These are phyloP conservation scores for Corylus avellana DNA, from an alignment of 306 rosid genomes.

Conservation along the genomic window DNA sequence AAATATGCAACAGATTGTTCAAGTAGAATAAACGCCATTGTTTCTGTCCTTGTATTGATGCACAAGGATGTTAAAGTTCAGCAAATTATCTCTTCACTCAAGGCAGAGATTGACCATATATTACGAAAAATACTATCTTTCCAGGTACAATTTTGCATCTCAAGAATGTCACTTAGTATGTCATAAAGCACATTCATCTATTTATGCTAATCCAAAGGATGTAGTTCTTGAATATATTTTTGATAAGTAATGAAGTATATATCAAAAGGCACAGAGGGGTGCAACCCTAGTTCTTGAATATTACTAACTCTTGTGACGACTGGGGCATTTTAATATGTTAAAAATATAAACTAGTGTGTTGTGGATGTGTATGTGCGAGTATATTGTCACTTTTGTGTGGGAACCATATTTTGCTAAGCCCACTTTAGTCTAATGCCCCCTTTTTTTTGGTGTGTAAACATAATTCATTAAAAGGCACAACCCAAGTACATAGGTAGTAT, in stretches of 20 bases:
- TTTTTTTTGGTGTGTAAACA: too few species aligned
- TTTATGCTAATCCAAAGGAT: constrained; percentile 9
- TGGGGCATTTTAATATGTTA: neutral
- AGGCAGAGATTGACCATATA: constrained; percentile 46
- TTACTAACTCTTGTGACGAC: neutral
- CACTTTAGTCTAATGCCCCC: neutral
- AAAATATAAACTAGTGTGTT: neutral
- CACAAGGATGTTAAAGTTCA: constrained; percentile 47
- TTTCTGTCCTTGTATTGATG: constrained; percentile 52
- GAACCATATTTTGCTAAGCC: neutral
- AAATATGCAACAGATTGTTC: constrained; percentile 28
- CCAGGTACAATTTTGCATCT: constrained; percentile 47
- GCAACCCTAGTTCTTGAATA: neutral
- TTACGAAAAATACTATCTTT: constrained; percentile 38
- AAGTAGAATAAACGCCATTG: constrained; percentile 38
- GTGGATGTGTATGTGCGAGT: neutral
- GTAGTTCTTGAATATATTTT: neutral
- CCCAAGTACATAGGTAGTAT: too few species aligned
- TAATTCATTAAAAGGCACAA: too few species aligned
- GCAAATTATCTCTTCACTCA: constrained; percentile 45
- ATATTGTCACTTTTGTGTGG: neutral
- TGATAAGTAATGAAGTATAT: too few species aligned
- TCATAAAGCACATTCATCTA: neutral
- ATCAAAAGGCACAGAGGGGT: too few species aligned
- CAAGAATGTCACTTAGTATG: constrained; percentile 12